These are phyloP conservation scores for Sporothrix mexicana DNA, from an alignment of 2,329 filamentous ascomycete genomes.

Conservation along the genomic window DNA sequence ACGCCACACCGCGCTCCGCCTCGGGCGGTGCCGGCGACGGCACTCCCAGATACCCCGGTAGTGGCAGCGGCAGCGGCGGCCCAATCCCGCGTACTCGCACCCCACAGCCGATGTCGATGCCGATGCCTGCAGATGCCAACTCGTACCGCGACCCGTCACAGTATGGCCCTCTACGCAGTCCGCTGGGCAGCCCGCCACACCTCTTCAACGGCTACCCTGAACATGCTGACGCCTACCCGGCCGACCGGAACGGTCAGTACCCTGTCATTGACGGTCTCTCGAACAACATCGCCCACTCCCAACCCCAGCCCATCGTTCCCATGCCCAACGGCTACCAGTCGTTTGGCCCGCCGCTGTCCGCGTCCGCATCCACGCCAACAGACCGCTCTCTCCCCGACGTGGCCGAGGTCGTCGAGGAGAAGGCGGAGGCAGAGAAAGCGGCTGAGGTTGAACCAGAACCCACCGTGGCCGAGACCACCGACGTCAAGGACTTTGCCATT, in stretches of 20 bases:
- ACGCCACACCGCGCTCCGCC: background rate
- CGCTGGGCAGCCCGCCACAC: slow-evolving; percentile 18
- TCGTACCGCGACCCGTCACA: slow-evolving; percentile 2
- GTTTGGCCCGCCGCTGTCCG: slow-evolving; percentile 5
- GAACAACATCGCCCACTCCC: background rate
- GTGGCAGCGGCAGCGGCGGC: background rate
- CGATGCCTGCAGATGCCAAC: background rate
- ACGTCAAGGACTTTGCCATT: slow-evolving; percentile 29
- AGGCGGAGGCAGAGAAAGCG: too few relatives aligned
- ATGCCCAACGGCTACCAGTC: background rate
- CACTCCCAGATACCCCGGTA: too few relatives aligned
- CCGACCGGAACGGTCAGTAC: background rate
- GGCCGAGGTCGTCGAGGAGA: slow-evolving; percentile 23
- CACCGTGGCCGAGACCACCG: background rate
- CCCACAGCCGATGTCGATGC: background rate
- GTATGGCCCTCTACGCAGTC: slow-evolving; percentile 13
- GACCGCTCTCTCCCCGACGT: slow-evolving; percentile 18
- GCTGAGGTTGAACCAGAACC: background rate
- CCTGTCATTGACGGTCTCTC: background rate
- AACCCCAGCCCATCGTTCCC: background rate
- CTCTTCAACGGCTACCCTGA: background rate
- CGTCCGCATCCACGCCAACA: background rate
- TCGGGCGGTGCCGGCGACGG: background rate
- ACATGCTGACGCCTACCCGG: background rate
- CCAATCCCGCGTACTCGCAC: background rate